A percentile compares a stretch with the other conserved stretches of the same genome.
phyloP scores from a whole-genome alignment of 768 basidiomycete species.

The Agaricus blazei region DNA sequence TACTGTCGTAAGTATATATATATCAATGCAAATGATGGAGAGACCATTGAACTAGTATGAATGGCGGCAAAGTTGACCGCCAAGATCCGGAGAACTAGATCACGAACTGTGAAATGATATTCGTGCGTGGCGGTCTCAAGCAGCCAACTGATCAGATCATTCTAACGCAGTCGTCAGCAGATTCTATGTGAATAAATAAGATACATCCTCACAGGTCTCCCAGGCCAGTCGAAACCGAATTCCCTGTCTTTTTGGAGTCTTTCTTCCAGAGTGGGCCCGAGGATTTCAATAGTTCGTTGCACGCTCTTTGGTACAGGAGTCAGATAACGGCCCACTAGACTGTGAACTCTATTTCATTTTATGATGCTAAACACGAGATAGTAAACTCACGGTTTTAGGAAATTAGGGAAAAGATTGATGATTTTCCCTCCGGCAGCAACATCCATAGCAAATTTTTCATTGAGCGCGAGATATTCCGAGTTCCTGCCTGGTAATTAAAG shows the following conservation, averaged over 20 bases:
- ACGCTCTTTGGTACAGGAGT: conserved; percentile 12
- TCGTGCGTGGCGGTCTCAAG: conserved; percentile 13
- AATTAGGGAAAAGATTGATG: conserved; percentile 29
- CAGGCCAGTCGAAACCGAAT: conserved; percentile 11
- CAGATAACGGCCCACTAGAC: conserved; percentile 10
- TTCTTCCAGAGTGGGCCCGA: conserved; percentile 13
- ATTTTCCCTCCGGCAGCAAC: conserved; percentile 22
- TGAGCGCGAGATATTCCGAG: conserved; percentile 25
- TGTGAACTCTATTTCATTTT: neutral
- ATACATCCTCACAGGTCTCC: conserved; percentile 5
- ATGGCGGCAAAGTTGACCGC: conserved; percentile 34
- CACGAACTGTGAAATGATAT: conserved; percentile 5
- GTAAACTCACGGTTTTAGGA: conserved; percentile 33
- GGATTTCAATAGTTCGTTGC: conserved; percentile 7
- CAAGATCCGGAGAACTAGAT: conserved; percentile 26
- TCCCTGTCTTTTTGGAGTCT: conserved; percentile 10
- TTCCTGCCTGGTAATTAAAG: conserved; percentile 23
- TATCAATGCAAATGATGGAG: neutral
- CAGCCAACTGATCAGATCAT: conserved; percentile 14
- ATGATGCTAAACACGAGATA: neutral
- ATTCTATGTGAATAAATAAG: neutral
- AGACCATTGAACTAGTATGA: conserved; percentile 36
- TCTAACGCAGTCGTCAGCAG: neutral
- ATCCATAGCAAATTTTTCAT: conserved; percentile 25
- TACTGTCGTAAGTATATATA: neutral